These are phyloP conservation scores for Marsdenia floribunda DNA, from an alignment of 257 asterid genomes.

Conservation along the genomic window DNA sequence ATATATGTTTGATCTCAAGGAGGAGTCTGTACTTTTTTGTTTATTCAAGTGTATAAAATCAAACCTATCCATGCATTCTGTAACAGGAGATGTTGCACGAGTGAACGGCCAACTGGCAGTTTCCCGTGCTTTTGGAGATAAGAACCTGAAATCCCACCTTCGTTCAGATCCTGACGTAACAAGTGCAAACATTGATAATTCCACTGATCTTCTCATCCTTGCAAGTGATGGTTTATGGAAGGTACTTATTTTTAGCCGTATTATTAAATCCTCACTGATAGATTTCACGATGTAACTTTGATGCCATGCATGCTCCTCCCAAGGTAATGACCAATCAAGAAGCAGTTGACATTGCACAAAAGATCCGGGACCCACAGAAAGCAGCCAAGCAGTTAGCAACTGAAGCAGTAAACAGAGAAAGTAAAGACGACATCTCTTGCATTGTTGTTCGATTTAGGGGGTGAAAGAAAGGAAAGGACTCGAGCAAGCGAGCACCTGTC, in stretches of 20 bases:
- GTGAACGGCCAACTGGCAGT: constrained; percentile 91
- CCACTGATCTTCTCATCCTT: constrained; percentile 69
- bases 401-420: constrained; percentile 75
- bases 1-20: background rate
- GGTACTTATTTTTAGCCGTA: constrained; percentile 29
- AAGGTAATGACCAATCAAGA: constrained; percentile 95
- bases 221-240: constrained; percentile 97
- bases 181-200: constrained; percentile 46
- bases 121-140: constrained; percentile 92
- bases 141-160: constrained; percentile 72
- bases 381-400: constrained; percentile 72
- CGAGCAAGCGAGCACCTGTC: no score
- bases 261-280: background rate
- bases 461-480: constrained; percentile 12
- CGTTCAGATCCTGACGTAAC: constrained; percentile 75
- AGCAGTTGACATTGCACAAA: constrained; percentile 72
- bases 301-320: background rate
- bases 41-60: constrained; percentile 3
- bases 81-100: constrained; percentile 85
- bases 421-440: constrained; percentile 94
- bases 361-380: constrained; percentile 74
- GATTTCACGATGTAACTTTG: background rate
- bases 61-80: constrained; percentile 10
- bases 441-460: constrained; percentile 66
- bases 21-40: background rate